These are phyloP conservation scores for Prunus yedoensis DNA, from an alignment of 331 rosid genomes.

Conservation along the genomic window DNA sequence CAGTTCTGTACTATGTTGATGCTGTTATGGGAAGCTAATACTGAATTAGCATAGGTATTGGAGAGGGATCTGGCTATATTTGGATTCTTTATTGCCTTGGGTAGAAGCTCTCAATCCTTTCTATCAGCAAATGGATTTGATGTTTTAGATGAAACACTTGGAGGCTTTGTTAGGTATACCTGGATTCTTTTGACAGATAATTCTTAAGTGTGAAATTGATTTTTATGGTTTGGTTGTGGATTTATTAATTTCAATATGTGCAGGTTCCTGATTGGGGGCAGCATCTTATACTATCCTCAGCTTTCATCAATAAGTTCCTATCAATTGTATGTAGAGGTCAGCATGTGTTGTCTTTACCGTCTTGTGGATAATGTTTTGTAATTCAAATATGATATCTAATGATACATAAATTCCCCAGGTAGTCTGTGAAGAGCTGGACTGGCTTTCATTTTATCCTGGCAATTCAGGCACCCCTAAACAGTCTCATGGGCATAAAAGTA, in stretches of 20 bases:
- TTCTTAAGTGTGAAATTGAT: slow-evolving; percentile 13
- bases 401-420: slow-evolving; percentile 51
- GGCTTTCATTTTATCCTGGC: slow-evolving; percentile 95
- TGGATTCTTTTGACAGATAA: slow-evolving; percentile 23
- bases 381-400: slow-evolving; percentile 30
- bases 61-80: slow-evolving; percentile 96
- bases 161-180: slow-evolving; percentile 74
- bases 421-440: slow-evolving; percentile 98
- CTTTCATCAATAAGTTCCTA: slow-evolving; percentile 96
- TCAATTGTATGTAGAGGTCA: slow-evolving; percentile 94
- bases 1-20: slow-evolving; percentile 8
- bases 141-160: slow-evolving; percentile 64
- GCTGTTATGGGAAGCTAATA: slow-evolving; percentile 30
- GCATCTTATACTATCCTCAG: slow-evolving; percentile 91
- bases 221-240: slow-evolving; percentile 32
- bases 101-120: slow-evolving; percentile 76
- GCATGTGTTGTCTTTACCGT: slow-evolving; percentile 31
- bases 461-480: slow-evolving; percentile 50
- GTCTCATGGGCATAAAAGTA: slow-evolving; percentile 56
- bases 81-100: slow-evolving; percentile 98
- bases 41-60: slow-evolving; percentile 66
- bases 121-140: slow-evolving; percentile 79
- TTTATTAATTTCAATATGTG: slow-evolving; percentile 27
- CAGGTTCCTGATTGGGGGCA: slow-evolving; percentile 95
- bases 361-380: slow-evolving; percentile 24